Evolutionary conservation across 2,329 filamentous ascomycete genomes (phyloP).

Genomic region (Shiraia bambusicola): DNA sequence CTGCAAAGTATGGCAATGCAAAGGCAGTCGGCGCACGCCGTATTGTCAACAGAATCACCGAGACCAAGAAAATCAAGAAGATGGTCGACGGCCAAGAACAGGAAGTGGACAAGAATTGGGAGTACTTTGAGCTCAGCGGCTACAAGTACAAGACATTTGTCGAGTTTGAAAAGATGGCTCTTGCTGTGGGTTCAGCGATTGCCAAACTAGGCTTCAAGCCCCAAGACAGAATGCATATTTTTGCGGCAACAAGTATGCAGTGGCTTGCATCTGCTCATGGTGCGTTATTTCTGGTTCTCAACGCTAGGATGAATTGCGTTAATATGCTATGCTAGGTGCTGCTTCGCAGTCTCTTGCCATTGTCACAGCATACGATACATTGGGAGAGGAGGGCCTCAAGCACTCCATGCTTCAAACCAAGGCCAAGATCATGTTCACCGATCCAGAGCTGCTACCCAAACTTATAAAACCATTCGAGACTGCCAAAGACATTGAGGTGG

Average conservation of each 20-base stretch:
- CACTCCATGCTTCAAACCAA: conserved; percentile 83
- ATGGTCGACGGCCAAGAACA: conserved; percentile 76
- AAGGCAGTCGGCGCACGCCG: conserved; percentile 65
- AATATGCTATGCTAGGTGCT: conserved; percentile 49
- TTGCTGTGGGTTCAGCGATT: conserved; percentile 71
- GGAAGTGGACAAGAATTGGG: conserved; percentile 88
- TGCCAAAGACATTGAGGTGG: conserved; percentile 57
- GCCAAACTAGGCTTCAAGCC: conserved; percentile 70
- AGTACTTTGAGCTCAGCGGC: conserved; percentile 78
- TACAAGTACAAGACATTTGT: conserved; percentile 77
- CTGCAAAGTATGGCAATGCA: conserved; percentile 56
- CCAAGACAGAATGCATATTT: conserved; percentile 73
- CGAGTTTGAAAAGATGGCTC: conserved; percentile 71
- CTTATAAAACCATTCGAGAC: conserved; percentile 57
- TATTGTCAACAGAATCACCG: conserved; percentile 74
- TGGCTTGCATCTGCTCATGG: conserved; percentile 84
- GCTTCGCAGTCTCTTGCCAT: conserved; percentile 85
- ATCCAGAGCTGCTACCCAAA: conserved; percentile 68
- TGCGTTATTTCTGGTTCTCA: conserved; percentile 28
- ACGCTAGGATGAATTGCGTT: conserved; percentile 6
- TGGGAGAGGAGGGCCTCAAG: conserved; percentile 79
- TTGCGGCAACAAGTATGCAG: conserved; percentile 75
- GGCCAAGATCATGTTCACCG: conserved; percentile 81
- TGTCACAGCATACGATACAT: conserved; percentile 92
- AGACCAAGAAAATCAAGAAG: conserved; percentile 89